Base-by-base conservation (phyloP, 2,329 filamentous ascomycete species). In the Zasmidium angulare region DNA sequence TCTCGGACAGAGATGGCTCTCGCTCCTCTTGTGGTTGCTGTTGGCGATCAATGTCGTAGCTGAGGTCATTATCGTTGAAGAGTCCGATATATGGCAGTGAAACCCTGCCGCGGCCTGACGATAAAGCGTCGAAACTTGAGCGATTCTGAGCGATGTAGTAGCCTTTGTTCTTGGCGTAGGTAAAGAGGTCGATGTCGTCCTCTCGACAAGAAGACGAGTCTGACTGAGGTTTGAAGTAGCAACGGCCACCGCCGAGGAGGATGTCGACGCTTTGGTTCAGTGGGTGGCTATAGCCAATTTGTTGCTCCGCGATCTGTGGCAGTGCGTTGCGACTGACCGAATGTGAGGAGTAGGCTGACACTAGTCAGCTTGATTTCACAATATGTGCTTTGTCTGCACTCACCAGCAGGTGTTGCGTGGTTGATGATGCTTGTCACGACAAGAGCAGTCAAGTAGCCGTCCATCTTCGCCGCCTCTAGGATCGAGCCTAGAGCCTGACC, bases 371-470 rank as follows among this genome's bases (percentile, higher is more conserved):
- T 43, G 12, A 17, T 7, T 3, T 14, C n/a, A 43, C 36, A n/a
- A n/a, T 14, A 9, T 10, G n/a, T 14, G 11, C 6, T 17, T 43
- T 7, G 14, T 17, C n/a, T 43, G 36, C 6, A 43, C 36, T 43
- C 36, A 43, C 36, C 36, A 17, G 68, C 68, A 19, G 68, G 68
- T 1, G 68, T 71, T 9, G 68, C 71, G 55, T 77, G 72, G 63
- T 75, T 77, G 64, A 78, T 77, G 29, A 71, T 74, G 7, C 70
- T 75, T 1, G 76, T 77, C 2, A 76, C 76, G n/a, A 78, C 74
- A n/a, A 78, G 71, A 12, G 74, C 75, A 14, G 76, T 77, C 66
- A 73, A 74, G 63, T 73, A 75, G 36, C 76, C 76, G 29, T 73
- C 68, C 29, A 75, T 62, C 61, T 76, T 74, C 12, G 76, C 76